Evolutionary conservation across 2,329 filamentous ascomycete genomes (phyloP), one percentile per base, ranked within the genome.

Genomic region (Alternaria alternata): DNA sequence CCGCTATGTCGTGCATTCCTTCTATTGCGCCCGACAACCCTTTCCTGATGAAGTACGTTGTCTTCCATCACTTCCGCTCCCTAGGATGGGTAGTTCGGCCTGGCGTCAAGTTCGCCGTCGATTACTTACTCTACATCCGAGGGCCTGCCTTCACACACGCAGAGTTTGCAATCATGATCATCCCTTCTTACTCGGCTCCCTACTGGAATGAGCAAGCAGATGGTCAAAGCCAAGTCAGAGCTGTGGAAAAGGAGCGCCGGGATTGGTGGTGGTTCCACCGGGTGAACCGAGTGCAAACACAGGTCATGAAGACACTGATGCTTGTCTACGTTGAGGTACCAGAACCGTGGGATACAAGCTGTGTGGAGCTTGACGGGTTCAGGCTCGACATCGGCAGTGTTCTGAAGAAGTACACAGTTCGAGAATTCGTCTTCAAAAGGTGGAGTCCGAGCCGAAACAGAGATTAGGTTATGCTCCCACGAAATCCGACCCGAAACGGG

Each of bases 51-150:
- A 89, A 92, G 59, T 99, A 98, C 73, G 89, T 88, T 12, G 92
- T 92, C 18, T 99, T 97, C 77, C 95, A 99, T 75, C 94, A 99
- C 76, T 99, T 97, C 81, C 90, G 95, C 38, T 96, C 93, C 0
- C 84, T 98, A 0, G 95, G 95, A 24, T 99, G 95, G 94, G 92
- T 97, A 1, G 91, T 96, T 0, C 90, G 96, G 14, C 89, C 91
- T 5, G 96, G 95, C 36, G 89, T 96, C 75, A 99, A 99, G 75
- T 99, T 99, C 70, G 92, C 92, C 22, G 91, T 93, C 9, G 95
- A 99, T 78, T 97, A 92, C 82, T 82, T 99, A n/a, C 86, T 99
- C 7, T 99, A 99, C 80, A 89, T 93, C 57, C 90, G 93, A 20
- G 95, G 95, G 0, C 95, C 95, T 0, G 94, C 95, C 0, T 98